These are phyloP conservation scores for Nemania bipapillata DNA, from an alignment of 2,329 filamentous ascomycete species.

Conservation along the genomic window DNA sequence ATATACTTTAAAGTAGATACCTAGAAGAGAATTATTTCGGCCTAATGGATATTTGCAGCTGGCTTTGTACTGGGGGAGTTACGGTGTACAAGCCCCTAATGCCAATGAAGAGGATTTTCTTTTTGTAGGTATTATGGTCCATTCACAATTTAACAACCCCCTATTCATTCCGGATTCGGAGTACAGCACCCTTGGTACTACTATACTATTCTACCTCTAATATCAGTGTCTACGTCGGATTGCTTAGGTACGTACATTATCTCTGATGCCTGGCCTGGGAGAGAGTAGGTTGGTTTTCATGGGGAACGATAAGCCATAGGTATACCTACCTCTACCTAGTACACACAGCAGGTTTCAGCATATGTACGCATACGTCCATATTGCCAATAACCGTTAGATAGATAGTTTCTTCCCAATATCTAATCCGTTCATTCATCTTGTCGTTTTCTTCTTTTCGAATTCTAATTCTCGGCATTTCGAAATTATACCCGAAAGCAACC, in stretches of 20 bases:
- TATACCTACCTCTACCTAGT: too few species aligned
- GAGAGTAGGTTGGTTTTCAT: not conserved
- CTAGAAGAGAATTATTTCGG: not conserved
- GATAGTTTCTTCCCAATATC: not conserved
- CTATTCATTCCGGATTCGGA: slow-evolving; percentile 24
- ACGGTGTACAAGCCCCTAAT: slow-evolving; percentile 5
- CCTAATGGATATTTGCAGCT: not conserved
- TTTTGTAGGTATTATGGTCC: slow-evolving; percentile 8
- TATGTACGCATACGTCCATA: not conserved
- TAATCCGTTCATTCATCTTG: not conserved
- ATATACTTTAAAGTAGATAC: too few species aligned
- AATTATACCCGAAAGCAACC: slow-evolving; percentile 14
- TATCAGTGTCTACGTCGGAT: not conserved
- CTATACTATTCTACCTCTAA: slow-evolving; percentile 11
- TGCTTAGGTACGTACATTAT: not conserved
- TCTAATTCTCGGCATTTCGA: slow-evolving; percentile 11
- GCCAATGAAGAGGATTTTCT: slow-evolving; percentile 7
- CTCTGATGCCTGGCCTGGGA: not conserved
- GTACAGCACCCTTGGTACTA: slow-evolving; percentile 5
- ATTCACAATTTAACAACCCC: slow-evolving; percentile 26
- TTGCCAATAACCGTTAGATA: not conserved
- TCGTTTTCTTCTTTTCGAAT: too few species aligned
- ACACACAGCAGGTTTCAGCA: not conserved
- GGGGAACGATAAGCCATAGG: not conserved
- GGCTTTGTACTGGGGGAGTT: not conserved